Conservation (phyloP, 208 protist species). For the Acanthamoeba castellanii region DNA sequence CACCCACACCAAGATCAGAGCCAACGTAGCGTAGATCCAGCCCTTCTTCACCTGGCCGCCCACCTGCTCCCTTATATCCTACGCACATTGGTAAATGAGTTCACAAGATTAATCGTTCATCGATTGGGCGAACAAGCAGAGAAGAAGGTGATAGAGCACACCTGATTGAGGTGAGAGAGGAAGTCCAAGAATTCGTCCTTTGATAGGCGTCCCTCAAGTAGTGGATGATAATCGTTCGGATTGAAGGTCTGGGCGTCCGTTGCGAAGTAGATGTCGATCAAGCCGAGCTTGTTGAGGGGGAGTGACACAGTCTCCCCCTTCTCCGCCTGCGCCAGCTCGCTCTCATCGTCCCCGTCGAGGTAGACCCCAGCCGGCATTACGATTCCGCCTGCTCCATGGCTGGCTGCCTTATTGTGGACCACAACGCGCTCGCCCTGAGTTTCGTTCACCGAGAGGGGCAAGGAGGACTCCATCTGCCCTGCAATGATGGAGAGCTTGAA, state of each 20-base stretch:
- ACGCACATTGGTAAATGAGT: too few relatives aligned
- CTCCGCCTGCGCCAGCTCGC: neutral
- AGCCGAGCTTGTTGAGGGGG: neutral
- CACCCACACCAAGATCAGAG: neutral
- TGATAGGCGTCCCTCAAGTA: neutral
- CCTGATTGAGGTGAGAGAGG: neutral
- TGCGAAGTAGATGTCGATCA: slow-evolving; percentile 24
- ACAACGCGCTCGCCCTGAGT: neutral
- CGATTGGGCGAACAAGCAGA: neutral
- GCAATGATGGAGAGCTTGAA: too few relatives aligned
- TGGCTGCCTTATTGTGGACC: neutral
- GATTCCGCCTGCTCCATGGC: neutral
- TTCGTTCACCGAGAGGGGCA: neutral
- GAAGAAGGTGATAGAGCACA: neutral
- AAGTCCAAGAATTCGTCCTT: slow-evolving; percentile 4
- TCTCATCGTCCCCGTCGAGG: neutral
- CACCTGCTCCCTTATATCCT: neutral
- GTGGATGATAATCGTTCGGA: neutral
- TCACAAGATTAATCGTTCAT: neutral
- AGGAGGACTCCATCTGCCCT: neutral
- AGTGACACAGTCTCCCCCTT: slow-evolving; percentile 15
- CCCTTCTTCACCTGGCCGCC: slow-evolving; percentile 29
- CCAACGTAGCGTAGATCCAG: slow-evolving; percentile 18
- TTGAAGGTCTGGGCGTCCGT: neutral
- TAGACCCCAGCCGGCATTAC: neutral